Percentiles rank a stretch among this genome's conserved stretches.
These are phyloP conservation scores for Thecaphora thlaspeos DNA, from an alignment of 1,284 basidiomycete species.

Conservation along the genomic window DNA sequence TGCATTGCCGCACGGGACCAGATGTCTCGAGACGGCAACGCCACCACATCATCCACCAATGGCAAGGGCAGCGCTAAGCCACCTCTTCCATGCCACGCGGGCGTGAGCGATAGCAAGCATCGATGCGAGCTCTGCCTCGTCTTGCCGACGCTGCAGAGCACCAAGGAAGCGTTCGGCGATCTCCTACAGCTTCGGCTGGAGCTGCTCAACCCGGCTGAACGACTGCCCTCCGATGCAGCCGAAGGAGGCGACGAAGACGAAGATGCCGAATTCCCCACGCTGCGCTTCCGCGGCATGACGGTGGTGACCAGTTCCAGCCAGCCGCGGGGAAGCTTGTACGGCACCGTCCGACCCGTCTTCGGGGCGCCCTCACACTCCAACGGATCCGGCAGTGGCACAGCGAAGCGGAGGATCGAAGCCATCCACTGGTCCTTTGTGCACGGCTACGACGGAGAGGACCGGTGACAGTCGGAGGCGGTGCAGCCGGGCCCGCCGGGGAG, in stretches of 20 bases:
- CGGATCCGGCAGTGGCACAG: not conserved
- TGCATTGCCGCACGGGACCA: not conserved
- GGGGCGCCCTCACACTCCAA: no score
- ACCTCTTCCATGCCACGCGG: not conserved
- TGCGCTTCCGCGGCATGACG: slow-evolving; percentile 38
- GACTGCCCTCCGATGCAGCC: no score
- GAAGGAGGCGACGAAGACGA: slow-evolving; percentile 21
- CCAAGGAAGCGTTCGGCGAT: slow-evolving; percentile 37
- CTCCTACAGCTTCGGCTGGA: slow-evolving; percentile 37
- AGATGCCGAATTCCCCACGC: slow-evolving; percentile 23
- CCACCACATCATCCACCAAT: not conserved
- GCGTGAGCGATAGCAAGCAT: not conserved
- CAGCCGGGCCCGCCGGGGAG: slow-evolving; percentile 40
- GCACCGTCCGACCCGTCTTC: slow-evolving; percentile 28
- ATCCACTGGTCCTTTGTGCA: slow-evolving; percentile 41
- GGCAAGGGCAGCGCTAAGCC: not conserved
- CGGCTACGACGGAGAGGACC: slow-evolving; percentile 39
- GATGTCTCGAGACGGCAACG: slow-evolving; percentile 1
- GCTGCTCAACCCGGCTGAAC: no score
- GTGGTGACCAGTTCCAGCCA: slow-evolving; percentile 22
- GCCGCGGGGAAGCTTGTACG: slow-evolving; percentile 26
- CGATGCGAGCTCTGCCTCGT: not conserved
- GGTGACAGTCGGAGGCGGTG: slow-evolving; percentile 35
- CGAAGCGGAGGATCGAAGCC: slow-evolving; percentile 21
- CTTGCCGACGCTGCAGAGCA: slow-evolving; percentile 1